Evolutionary conservation across 129 eudicot species (phyloP).

Genomic region (Tanacetum coccineum): DNA sequence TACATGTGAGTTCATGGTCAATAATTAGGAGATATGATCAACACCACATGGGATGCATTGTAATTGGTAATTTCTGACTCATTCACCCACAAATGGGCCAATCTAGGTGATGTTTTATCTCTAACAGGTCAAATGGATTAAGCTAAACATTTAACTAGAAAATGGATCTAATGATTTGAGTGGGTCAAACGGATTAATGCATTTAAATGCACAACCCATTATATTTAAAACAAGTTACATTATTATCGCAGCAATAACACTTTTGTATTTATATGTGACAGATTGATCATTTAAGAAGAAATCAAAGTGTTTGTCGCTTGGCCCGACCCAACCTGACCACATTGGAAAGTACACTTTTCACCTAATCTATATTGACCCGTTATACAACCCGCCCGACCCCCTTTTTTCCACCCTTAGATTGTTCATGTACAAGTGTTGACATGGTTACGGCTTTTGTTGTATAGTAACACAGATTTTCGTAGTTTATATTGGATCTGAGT

Average conservation of each 20-base stretch:
- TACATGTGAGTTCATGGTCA: conserved; percentile 3
- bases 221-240: too few relatives aligned
- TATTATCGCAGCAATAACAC: too few relatives aligned
- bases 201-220: too few relatives aligned
- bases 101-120: neutral
- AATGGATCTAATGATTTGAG: neutral
- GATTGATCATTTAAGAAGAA: too few relatives aligned
- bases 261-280: too few relatives aligned
- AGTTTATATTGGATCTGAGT: too few relatives aligned
- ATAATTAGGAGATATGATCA: neutral
- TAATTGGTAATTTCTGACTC: neutral
- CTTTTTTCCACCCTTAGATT: neutral
- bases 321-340: neutral
- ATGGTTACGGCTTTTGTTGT: too few relatives aligned
- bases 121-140: neutral
- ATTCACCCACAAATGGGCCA: neutral
- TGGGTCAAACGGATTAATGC: neutral
- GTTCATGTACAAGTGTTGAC: neutral
- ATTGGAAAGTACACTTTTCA: neutral
- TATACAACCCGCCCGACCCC: too few relatives aligned
- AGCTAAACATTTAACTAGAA: neutral
- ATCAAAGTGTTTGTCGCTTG: neutral
- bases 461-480: too few relatives aligned
- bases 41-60: conserved; percentile 4
- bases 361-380: neutral